Percentiles rank a stretch among this genome's conserved stretches.
These are phyloP conservation scores for Litchi chinensis DNA, from an alignment of 345 rosid genomes.

Conservation along the genomic window DNA sequence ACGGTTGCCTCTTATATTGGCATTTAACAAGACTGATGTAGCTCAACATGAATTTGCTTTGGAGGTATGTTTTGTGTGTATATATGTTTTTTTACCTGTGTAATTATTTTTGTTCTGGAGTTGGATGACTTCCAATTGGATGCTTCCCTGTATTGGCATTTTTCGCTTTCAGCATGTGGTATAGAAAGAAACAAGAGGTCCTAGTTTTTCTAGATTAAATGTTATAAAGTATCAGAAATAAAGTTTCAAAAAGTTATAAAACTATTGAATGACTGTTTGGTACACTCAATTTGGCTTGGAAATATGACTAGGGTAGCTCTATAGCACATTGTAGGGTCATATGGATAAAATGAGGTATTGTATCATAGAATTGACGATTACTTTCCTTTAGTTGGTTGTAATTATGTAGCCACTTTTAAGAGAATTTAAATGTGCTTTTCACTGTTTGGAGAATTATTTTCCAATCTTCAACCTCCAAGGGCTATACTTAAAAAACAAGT, in stretches of 20 bases:
- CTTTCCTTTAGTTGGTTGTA: not conserved
- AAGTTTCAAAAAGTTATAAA: not conserved
- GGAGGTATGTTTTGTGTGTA: conserved; percentile 47
- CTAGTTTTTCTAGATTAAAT: not conserved
- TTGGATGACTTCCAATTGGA: not conserved
- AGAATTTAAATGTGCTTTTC: not conserved
- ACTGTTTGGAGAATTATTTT: not conserved
- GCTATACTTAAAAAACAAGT: not conserved
- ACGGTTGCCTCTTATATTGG: conserved; percentile 72
- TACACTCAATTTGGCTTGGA: not conserved
- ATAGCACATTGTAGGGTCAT: not conserved
- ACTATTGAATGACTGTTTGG: not conserved
- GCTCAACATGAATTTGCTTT: conserved; percentile 85
- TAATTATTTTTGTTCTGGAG: not conserved
- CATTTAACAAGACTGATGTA: conserved; percentile 81
- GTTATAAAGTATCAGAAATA: not conserved
- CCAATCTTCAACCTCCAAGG: not conserved
- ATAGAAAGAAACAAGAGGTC: not conserved
- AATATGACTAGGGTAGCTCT: not conserved
- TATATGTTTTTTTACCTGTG: no score
- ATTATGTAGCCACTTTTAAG: not conserved
- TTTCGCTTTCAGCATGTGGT: not conserved
- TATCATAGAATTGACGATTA: not conserved
- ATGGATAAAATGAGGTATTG: not conserved
- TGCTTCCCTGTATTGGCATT: conserved; percentile 9